Base-by-base conservation (phyloP, 176 grass and related monocot genomes). In the Triticum urartu region DNA sequence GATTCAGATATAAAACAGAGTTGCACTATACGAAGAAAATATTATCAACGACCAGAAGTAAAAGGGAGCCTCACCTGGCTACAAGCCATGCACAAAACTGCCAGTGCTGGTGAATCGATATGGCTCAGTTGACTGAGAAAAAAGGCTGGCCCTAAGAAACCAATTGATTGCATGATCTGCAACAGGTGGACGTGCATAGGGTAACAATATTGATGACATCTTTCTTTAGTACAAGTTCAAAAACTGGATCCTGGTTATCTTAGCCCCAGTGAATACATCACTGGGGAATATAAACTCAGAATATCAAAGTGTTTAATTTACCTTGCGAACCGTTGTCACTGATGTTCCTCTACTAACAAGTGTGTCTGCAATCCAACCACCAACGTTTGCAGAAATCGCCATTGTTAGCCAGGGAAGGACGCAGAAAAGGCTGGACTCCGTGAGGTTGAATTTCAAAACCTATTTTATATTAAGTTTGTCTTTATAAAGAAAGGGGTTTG, bases 111-210 rank as follows among this genome's bases (percentile, higher is more conserved):
- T 68, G 93, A 94, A 84, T 95, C 36, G 4, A 95, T 79, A 89
- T 98, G 88, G 91, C 96, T 95, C 47, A 98, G 89, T 84, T 98
- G 96, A 82, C 93, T 98, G 24, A 98, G 89, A 81, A 98, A 98
- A 89, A 98, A 98, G 66, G 96, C 93, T 39, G 93, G 96, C 17
- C 96, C 96, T 80, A 98, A 91, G 87, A 98, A 98, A 79, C 96
- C 96, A 83, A 98, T 92, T 84, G 96, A 95, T 88, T 98, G 96
- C 96, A 98, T 98, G 54, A 98, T 92, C 96, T 92, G 91, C 86
- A 84, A 80, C 77, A 92, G 25, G 52, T 63, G 78, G 40, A 45
- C 21, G 79, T 63, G 78, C 56, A 65, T 43, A 47, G 60, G 5
- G 45, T 48, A 35, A 9, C 35, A 82, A 45, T 45, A 79, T 30